Evolutionary conservation across 2,329 filamentous ascomycete genomes (phyloP), one percentile per base, ranked within the genome.

Genomic region (Colletotrichum orbiculare): DNA sequence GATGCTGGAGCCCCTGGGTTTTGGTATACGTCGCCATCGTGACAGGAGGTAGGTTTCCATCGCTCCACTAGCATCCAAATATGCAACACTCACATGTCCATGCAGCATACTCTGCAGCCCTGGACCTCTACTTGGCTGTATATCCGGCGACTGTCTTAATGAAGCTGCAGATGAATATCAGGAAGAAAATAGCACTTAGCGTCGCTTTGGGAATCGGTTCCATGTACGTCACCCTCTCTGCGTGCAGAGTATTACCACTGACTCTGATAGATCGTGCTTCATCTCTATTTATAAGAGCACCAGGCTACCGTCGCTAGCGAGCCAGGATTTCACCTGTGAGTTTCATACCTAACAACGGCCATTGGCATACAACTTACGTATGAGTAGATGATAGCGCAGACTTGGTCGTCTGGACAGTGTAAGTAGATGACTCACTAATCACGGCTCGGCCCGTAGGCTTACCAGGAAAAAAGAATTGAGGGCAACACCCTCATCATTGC

Each of bases 111-210:
- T 57, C 59, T 4, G 53, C 59, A 2, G 45, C 52, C 35, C 66
- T 72, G 2, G 72, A 74, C 38, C 37, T 74, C 5, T 73, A 72
- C 52, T 62, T 74, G 6, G 71, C 71, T n/a, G 42, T 70, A 0
- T 74, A 72, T 33, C 71, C 73, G 0, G 68, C 71, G 0, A 54
- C 60, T 1, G 69, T 73, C 2, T 56, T 74, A 0, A 70, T 66
- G 59, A 62, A 47, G 8, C 54, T 73, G 33, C 69, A 71, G 42
- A 64, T 73, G 58, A 64, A 66, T 3, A 42, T 68, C 1, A 69
- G 69, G 42, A 73, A 73, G 67, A 73, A 72, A 64, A 9, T 72
- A 0, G 67, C 68, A 2, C 61, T 74, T 2, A 68, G 68, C 39
- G 15, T 68, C 41, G 71, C 71, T 1, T 70, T 75, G 3, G 72